Conservation (phyloP, 2,329 filamentous ascomycete genomes). For the Pseudovirgaria hyperparasitica region DNA sequence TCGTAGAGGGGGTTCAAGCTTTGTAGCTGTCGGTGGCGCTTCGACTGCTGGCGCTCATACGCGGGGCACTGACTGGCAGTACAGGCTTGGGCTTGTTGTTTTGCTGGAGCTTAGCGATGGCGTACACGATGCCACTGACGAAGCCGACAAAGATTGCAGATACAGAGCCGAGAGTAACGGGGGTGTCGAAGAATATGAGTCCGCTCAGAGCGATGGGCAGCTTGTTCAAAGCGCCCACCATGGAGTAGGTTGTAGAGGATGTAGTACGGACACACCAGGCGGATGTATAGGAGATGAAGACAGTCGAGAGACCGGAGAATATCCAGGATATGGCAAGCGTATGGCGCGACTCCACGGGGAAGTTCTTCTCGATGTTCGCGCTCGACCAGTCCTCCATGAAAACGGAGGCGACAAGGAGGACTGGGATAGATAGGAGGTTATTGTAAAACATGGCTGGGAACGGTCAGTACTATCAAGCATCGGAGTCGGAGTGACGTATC, state of each 20-base stretch:
- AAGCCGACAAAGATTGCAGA: conserved; percentile 88
- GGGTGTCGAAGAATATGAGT: conserved; percentile 88
- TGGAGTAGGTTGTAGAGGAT: conserved; percentile 94
- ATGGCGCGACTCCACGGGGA: conserved; percentile 70
- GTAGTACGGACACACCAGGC: conserved; percentile 98
- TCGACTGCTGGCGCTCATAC: conserved; percentile 80
- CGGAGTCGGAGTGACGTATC: conserved; percentile 27
- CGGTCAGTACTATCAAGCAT: conserved; percentile 4
- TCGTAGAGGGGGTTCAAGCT: too few relatives aligned
- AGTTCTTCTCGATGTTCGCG: conserved; percentile 73
- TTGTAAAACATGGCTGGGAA: conserved; percentile 95
- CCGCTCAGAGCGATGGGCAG: conserved; percentile 88
- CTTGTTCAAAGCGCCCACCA: conserved; percentile 98
- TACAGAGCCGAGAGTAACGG: conserved; percentile 82
- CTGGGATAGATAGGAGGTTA: conserved; percentile 91
- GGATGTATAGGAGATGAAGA: conserved; percentile 99
- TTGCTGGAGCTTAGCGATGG: conserved; percentile 76
- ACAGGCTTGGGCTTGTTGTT: conserved; percentile 51
- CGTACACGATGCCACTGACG: conserved; percentile 81
- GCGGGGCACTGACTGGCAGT: conserved; percentile 52
- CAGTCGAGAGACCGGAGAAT: conserved; percentile 81
- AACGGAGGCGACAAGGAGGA: conserved; percentile 71
- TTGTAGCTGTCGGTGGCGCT: conserved; percentile 81
- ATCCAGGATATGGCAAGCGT: conserved; percentile 77
- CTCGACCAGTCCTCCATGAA: conserved; percentile 86